Percentiles rank a stretch among this genome's conserved stretches.
phyloP scores from a whole-genome alignment of 129 eudicot genomes.

The Helianthus annuus region HanXRQr2.0-SUNRISE NC_035444.2:156663605-156664104 shows the following conservation, averaged over 20 bases:
- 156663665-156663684: slow-evolving; percentile 63
- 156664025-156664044: neutral
- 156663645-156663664: slow-evolving; percentile 25
- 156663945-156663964: slow-evolving; percentile 85
- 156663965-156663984: neutral
- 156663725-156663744: slow-evolving; percentile 75
- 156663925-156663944: slow-evolving; percentile 84
- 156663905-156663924: slow-evolving; percentile 96
- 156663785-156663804: slow-evolving; percentile 29
- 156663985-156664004: neutral
- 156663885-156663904: slow-evolving; percentile 20
- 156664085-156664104: neutral
- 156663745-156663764: slow-evolving; percentile 90
- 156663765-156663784: slow-evolving; percentile 97
- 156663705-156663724: slow-evolving; percentile 82
- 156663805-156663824: neutral
- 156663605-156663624: neutral
- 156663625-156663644: neutral
- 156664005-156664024: neutral
- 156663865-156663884: slow-evolving; percentile 6
- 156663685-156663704: slow-evolving; percentile 95
- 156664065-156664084: neutral
- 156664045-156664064: no score
- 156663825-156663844: neutral
- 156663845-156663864: neutral